Evolutionary conservation across 169 alveolate genomes (phyloP).

Genomic region (Plasmodium vivax): DNA sequence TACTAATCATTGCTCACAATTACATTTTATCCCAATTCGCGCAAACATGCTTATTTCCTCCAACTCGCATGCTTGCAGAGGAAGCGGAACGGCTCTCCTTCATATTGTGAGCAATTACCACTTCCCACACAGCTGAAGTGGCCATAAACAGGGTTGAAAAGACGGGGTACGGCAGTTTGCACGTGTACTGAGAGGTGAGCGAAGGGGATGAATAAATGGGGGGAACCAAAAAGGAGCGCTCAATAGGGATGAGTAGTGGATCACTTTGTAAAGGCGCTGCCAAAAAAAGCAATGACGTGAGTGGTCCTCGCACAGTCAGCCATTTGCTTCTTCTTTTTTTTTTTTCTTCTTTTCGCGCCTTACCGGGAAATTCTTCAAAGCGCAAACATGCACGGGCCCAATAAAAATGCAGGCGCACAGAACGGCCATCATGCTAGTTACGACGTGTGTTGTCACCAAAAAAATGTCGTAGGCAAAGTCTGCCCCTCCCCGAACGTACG

Average conservation of each 20-base stretch:
- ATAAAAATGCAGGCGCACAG: conserved; percentile 88
- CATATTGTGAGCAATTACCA: conserved; percentile 74
- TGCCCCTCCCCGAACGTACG: conserved; percentile 82
- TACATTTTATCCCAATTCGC: background rate
- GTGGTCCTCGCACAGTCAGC: background rate
- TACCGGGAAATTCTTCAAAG: conserved; percentile 89
- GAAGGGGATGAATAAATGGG: background rate
- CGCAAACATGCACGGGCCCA: conserved; percentile 89
- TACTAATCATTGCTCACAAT: background rate
- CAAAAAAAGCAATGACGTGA: background rate
- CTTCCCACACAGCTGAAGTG: conserved; percentile 88
- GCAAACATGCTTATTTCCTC: background rate
- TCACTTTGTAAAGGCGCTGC: background rate
- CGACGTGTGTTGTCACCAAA: conserved; percentile 86
- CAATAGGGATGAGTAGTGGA: background rate
- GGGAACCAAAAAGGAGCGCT: background rate
- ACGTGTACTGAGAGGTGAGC: conserved; percentile 80
- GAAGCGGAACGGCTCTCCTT: background rate
- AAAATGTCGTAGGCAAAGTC: conserved; percentile 85
- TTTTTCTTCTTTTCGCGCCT: background rate
- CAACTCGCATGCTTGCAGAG: background rate
- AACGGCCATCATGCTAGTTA: conserved; percentile 87
- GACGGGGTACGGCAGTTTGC: conserved; percentile 90
- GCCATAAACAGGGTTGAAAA: conserved; percentile 87
- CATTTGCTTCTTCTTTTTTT: background rate